Base-by-base conservation (phyloP, 2,329 filamentous ascomycete genomes). In the Cytospora schulzeri region DNA sequence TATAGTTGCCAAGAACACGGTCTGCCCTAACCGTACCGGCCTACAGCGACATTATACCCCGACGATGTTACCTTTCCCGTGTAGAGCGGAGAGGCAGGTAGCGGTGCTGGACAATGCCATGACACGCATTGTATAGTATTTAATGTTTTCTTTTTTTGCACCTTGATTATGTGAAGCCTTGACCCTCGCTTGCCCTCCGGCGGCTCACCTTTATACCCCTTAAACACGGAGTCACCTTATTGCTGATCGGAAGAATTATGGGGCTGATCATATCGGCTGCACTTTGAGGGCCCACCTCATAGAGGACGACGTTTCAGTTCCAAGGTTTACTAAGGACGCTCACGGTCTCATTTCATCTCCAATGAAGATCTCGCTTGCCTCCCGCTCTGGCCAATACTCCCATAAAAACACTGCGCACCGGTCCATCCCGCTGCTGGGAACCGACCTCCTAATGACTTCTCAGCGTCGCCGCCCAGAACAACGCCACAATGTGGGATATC, bases 401-500 rank as follows among this genome's bases (percentile, higher is more conserved):
- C 3, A 56, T 14, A 41, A 41, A n/a, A 26, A 14, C 29, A 26
- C 41, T 50, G 22, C 15, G 4, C 15, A 9, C 14, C 22, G 7
- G 31, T 51, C 38, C 19, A 24, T 22, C 38, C n/a, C 24, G 15
- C 29, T 31, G 2, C 28, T 26, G 24, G n/a, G 6, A 28, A 6
- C 29, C 41, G n/a, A 24, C 45, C 4, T 24, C n/a, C 9, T 6
- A 5, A 48, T 24, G 45, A 50, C 29, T 56, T 19, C 26, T 51
- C n/a, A 29, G 41, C 52, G n/a, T 17, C 17, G 60, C 22, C 35
- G 38, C 41, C 19, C 41, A 28, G 3, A 57, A 26, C 51, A 60
- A 9, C 62, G 51, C 26, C 28, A n/a, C 51, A n/a, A 64, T 64
- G 62, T 64, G 62, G 62, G 62, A 64, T 57, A 59, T 64, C 54